A percentile compares a stretch with the other conserved stretches of the same genome.
Conservation (phyloP, 139 green algal genomes). For the Limnomonas spitsbergensis region DNA sequence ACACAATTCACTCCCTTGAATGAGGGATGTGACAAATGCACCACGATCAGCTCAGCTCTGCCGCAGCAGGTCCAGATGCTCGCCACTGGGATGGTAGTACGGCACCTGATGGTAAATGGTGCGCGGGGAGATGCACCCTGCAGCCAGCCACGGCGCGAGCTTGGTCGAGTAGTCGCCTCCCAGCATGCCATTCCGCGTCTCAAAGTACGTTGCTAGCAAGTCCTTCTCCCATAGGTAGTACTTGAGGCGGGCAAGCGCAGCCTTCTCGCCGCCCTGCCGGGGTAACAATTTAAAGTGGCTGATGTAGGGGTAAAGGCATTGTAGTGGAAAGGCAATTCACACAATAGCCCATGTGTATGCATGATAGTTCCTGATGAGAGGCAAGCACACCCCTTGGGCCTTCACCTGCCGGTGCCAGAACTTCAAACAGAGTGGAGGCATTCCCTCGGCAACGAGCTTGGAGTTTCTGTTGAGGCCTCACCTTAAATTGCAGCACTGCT, state of each 20-base stretch:
- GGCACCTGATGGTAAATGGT: conserved; percentile 43
- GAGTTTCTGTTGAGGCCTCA: too few relatives aligned
- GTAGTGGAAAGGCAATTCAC: background rate
- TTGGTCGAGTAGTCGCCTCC: conserved; percentile 94
- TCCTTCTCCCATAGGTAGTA: conserved; percentile 93
- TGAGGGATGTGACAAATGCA: too few relatives aligned
- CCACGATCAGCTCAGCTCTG: too few relatives aligned
- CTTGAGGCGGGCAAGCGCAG: conserved; percentile 80
- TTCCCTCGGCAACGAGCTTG: too few relatives aligned
- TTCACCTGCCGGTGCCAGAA: conserved; percentile 39
- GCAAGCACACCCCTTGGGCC: conserved; percentile 80
- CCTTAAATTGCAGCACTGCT: conserved; percentile 72
- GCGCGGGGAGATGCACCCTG: conserved; percentile 87
- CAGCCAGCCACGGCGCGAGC: conserved; percentile 78
- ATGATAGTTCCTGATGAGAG: conserved; percentile 87
- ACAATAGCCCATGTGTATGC: conserved; percentile 70
- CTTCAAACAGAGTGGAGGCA: background rate
- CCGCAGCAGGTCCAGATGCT: too few relatives aligned
- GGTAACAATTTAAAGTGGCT: too few relatives aligned
- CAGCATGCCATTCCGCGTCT: conserved; percentile 90
- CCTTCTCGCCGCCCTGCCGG: conserved; percentile 78
- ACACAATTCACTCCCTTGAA: too few relatives aligned
- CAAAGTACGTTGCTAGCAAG: conserved; percentile 63
- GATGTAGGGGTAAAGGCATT: background rate
- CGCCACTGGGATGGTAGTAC: too few relatives aligned